phyloP scores from a whole-genome alignment of 148 eudicot species.

The Rhododendron mucronatum region DNA sequence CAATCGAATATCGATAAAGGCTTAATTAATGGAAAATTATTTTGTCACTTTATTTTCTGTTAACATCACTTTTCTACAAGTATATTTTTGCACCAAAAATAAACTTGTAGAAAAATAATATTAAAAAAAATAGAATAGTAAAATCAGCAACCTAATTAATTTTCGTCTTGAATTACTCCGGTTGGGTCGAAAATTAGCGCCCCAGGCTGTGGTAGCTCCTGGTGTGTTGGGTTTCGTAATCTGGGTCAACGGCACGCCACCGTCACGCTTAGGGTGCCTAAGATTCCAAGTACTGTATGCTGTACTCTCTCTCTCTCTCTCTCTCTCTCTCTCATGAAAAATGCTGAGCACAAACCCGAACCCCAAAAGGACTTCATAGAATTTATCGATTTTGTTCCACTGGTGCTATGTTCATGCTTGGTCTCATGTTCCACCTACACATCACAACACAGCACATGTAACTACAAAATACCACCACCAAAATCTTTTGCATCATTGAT shows the following conservation, averaged over 20 bases:
- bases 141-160: too few relatives aligned
- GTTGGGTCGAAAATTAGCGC: too few relatives aligned
- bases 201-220: not conserved
- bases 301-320: not conserved
- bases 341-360: not conserved
- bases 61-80: too few relatives aligned
- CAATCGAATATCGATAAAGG: too few relatives aligned
- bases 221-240: not conserved
- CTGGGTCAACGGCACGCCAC: conserved; percentile 6
- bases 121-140: too few relatives aligned
- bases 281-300: not conserved
- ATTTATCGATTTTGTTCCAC: not conserved
- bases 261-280: conserved; percentile 4
- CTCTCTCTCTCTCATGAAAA: not conserved
- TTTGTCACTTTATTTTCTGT: too few relatives aligned
- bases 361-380: not conserved
- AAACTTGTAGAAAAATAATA: too few relatives aligned
- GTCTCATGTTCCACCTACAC: not conserved
- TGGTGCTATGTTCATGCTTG: not conserved
- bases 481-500: not conserved
- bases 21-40: too few relatives aligned
- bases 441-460: not conserved
- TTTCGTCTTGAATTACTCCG: too few relatives aligned
- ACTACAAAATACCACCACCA: not conserved
- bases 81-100: too few relatives aligned